Base-by-base conservation (phyloP, 768 basidiomycete genomes). In the Nidularia sp. region DNA sequence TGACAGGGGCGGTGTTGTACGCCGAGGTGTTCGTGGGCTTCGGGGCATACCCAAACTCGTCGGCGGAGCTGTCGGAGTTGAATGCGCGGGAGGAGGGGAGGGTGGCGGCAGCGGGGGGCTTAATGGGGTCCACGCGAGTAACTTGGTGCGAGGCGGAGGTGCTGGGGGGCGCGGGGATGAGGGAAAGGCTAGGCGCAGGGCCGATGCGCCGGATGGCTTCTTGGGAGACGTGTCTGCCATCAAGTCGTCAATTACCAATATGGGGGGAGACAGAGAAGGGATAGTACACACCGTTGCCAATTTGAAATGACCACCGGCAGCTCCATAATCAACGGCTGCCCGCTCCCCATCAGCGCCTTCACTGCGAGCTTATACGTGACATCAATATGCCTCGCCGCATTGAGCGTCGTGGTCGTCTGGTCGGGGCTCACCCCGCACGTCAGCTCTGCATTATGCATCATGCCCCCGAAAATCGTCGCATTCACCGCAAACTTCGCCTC, bases 271-370 rank as follows among this genome's bases (percentile, higher is more conserved):
- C 25, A 29, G 51, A 43, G 12, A 35, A 22, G 32, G 15, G 31
- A n/a, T 12, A 36, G 9, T 34, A 70, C 84, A 44, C 55, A 88
- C 90, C 86, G 80, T 58, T 87, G 88, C 90, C 90, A 93, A 59
- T 92, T 92, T 4, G 90, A 90, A 34, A 93, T 75, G 44, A 90
- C 84, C 13, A 93, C 78, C 13, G 90, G 90, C 29, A 93, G 69
- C 31, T 90, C 88, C 74, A 91, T 80, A 15, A 77, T 70, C 10
- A 92, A 60, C 34, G 82, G 80, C 46, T 79, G 71, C 4, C 83
- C 83, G 4, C 80, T 79, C 36, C 85, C 89, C 70, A 90, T 79
- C 47, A 89, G 75, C 1, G 91, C 92, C 66, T 84, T 90, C 50
- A 93, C 85, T 34, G 75, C 75, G 42, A 95, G 72, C 46, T 80